phyloP scores from a whole-genome alignment of 768 basidiomycete genomes.

The Hirschioporus abietinus region DNA sequence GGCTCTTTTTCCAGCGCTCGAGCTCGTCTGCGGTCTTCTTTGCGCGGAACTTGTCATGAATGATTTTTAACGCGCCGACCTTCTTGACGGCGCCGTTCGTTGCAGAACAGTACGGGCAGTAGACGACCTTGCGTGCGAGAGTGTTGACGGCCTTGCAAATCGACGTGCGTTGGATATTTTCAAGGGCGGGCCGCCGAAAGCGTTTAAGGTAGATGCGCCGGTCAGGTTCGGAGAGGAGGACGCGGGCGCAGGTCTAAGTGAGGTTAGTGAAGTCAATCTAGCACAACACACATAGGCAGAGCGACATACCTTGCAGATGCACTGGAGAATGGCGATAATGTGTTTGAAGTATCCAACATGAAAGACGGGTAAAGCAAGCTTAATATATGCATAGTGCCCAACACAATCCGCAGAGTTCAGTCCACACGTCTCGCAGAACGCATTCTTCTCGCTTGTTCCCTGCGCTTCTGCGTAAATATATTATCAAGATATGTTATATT shows the following conservation, averaged over 20 bases:
- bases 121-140: constrained; percentile 81
- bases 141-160: constrained; percentile 82
- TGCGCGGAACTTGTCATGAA: constrained; percentile 95
- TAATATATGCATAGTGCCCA: constrained; percentile 98
- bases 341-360: constrained; percentile 99
- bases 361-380: constrained; percentile 92
- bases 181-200: constrained; percentile 89
- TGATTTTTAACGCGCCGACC: constrained; percentile 89
- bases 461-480: no score
- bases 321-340: constrained; percentile 86
- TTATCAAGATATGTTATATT: not conserved
- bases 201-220: constrained; percentile 77
- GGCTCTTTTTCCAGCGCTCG: constrained; percentile 81
- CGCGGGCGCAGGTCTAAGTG: constrained; percentile 76
- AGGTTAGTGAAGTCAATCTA: no score
- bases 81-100: constrained; percentile 97
- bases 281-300: constrained; percentile 8
- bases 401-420: constrained; percentile 90
- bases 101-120: constrained; percentile 90
- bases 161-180: constrained; percentile 84
- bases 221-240: constrained; percentile 83
- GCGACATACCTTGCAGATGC: constrained; percentile 87
- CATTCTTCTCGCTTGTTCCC: constrained; percentile 93
- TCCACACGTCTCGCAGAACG: constrained; percentile 93
- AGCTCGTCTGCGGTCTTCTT: constrained; percentile 89